Percentiles rank a stretch among this genome's conserved stretches.
These are phyloP conservation scores for Sarocladium oryzae DNA, from an alignment of 2,329 filamentous ascomycete genomes.

Conservation along the genomic window DNA sequence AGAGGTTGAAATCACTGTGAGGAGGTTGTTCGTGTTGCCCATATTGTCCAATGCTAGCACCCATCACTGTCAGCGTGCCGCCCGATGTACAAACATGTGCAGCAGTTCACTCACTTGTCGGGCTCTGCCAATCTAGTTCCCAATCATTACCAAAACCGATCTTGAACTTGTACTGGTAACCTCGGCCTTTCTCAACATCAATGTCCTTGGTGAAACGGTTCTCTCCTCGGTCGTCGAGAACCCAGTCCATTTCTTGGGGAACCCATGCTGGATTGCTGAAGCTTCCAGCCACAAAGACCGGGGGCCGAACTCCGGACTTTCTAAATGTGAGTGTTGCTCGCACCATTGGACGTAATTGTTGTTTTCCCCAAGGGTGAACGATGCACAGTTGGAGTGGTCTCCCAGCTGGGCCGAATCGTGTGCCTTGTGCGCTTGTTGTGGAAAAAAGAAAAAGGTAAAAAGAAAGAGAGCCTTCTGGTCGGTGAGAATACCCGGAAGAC, in stretches of 20 bases:
- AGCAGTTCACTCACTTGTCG: conserved; percentile 43
- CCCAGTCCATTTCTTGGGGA: conserved; percentile 57
- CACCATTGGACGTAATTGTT: neutral
- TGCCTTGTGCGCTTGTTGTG: too few relatives aligned
- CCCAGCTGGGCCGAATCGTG: too few relatives aligned
- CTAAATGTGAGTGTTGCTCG: conserved; percentile 50
- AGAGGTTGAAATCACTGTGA: conserved; percentile 20
- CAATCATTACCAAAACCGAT: conserved; percentile 62
- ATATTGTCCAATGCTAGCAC: conserved; percentile 27
- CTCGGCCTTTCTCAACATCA: conserved; percentile 45
- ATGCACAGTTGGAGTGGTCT: too few relatives aligned
- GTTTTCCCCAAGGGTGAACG: too few relatives aligned
- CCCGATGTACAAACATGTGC: neutral
- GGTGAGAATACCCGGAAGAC: too few relatives aligned
- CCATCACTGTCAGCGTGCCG: neutral
- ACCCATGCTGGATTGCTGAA: conserved; percentile 63
- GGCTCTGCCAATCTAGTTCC: conserved; percentile 57
- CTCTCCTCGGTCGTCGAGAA: conserved; percentile 43
- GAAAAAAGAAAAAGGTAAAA: too few relatives aligned
- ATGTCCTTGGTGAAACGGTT: conserved; percentile 53
- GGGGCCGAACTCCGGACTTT: conserved; percentile 53
- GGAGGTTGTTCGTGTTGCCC: conserved; percentile 43
- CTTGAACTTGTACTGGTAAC: conserved; percentile 71
- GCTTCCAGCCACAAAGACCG: conserved; percentile 64
- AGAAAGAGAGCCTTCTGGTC: too few relatives aligned